Percentiles rank a stretch among this genome's conserved stretches.
Conservation (phyloP, 2,329 filamentous ascomycete genomes). For the Aspergillus tanneri region DNA sequence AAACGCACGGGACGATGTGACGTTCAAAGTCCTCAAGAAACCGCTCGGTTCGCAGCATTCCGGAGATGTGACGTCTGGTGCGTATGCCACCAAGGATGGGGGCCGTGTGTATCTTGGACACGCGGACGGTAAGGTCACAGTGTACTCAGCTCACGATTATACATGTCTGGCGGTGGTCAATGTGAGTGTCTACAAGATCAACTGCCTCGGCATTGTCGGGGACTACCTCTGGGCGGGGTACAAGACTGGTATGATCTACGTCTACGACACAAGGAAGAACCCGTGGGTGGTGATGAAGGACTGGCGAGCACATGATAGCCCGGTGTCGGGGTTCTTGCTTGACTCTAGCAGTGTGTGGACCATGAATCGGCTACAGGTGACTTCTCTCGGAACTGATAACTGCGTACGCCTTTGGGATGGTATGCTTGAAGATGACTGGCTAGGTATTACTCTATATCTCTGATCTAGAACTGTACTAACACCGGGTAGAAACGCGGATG, state of each 20-base stretch:
- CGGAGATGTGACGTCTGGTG: conserved; percentile 84
- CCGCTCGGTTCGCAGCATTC: conserved; percentile 70
- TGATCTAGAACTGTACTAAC: conserved; percentile 20
- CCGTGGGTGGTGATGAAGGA: conserved; percentile 93
- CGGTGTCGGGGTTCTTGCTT: conserved; percentile 72
- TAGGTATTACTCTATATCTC: conserved; percentile 52
- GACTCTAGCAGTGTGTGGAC: conserved; percentile 84
- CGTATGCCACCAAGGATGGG: conserved; percentile 69
- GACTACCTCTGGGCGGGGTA: conserved; percentile 88
- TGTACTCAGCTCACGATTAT: conserved; percentile 80
- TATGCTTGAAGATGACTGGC: conserved; percentile 86
- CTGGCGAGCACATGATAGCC: conserved; percentile 86
- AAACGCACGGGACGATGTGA: conserved; percentile 62
- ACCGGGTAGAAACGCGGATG: conserved; percentile 69
- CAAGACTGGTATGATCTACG: conserved; percentile 88
- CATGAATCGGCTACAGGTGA: conserved; percentile 77
- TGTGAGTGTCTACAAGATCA: conserved; percentile 94
- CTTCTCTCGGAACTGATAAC: conserved; percentile 85
- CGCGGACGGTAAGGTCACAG: conserved; percentile 85
- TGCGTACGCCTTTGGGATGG: conserved; percentile 87
- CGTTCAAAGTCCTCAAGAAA: conserved; percentile 72
- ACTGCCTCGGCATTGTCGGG: conserved; percentile 76
- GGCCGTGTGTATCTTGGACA: conserved; percentile 88
- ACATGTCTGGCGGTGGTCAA: conserved; percentile 76
- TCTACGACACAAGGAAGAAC: conserved; percentile 79